Evolutionary conservation across 1,284 basidiomycete species (phyloP), one percentile per base, ranked within the genome.

Genomic region (Austropuccinia psidii): DNA sequence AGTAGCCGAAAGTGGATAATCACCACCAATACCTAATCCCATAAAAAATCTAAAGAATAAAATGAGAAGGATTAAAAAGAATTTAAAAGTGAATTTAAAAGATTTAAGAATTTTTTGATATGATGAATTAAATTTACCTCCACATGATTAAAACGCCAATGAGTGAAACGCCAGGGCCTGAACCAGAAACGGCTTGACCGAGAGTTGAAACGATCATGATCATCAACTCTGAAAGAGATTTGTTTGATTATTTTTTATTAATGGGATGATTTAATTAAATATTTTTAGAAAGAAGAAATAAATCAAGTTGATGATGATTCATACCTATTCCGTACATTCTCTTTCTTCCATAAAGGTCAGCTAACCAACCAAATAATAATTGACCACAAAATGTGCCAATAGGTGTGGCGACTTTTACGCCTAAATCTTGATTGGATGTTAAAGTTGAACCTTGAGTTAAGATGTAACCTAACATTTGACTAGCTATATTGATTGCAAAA

Each of bases 401-500:
- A 31, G 83, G 83, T 54, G 83, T 86, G 1, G 86, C 84, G n/a
- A 88, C 85, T 79, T 89, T 89, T 80, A 88, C 82, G 70, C 85
- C 86, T 52, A 88, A 85, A 76, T 88, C 85, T 79, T 90, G 87
- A 77, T 86, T 85, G 43, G 82, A 75, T 54, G 83, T 85, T 73
- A 89, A 82, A 33, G 80, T 76, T 0, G 83, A 75, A 75, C 13
- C 86, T 86, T 65, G 81, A 83, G 87, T 87, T 79, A 91, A 91
- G 58, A 90, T 86, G 77, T 86, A 88, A 19, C 88, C 87, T 13
- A 90, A 83, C 88, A 90, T 89, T 2, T 86, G 88, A 4, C 88
- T 82, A 19, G 89, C 88, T 57, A 88, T 87, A 80, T 90, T 90
- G 81, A 90, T 89, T 75, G 90, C 86, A 81, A 90, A 90, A 21